These are phyloP conservation scores for Mastigamoeba balamuthi DNA, from an alignment of 78 protist species.

Conservation along the genomic window DNA sequence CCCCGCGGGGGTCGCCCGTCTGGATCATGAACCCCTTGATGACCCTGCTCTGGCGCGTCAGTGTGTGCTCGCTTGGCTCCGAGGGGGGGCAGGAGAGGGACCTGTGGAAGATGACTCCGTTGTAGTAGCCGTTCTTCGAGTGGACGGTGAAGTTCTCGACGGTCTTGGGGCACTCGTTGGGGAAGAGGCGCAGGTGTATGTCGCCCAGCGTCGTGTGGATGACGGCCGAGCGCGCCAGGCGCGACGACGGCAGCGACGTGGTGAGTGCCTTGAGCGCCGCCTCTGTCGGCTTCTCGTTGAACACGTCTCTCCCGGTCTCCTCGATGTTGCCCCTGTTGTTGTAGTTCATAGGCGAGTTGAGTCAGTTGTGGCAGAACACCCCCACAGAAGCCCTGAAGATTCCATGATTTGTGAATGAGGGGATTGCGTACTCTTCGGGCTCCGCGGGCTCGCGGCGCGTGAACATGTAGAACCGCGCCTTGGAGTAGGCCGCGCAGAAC, in stretches of 20 bases:
- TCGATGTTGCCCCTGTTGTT: not conserved
- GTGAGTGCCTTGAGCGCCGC: not conserved
- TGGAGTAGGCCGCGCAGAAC: constrained; percentile 54
- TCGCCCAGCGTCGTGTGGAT: constrained; percentile 86
- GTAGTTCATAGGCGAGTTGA: not conserved
- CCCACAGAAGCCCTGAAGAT: not conserved
- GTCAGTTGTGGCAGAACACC: not conserved
- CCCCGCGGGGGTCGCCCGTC: constrained; percentile 88
- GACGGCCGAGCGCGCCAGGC: constrained; percentile 38
- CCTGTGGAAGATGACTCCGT: constrained; percentile 73
- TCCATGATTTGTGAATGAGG: not conserved
- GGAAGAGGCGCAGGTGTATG: constrained; percentile 66
- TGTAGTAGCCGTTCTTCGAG: constrained; percentile 71
- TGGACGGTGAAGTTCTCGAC: constrained; percentile 90
- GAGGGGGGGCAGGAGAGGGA: no score
- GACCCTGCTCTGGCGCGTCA: no score
- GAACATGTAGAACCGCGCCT: constrained; percentile 80
- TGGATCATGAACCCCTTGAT: constrained; percentile 91
- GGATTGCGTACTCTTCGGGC: constrained; percentile 9
- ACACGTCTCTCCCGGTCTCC: constrained; percentile 76
- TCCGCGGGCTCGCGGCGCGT: constrained; percentile 72
- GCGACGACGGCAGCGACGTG: not conserved
- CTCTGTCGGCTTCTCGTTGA: constrained; percentile 84
- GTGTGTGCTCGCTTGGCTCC: no score
- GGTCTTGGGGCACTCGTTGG: constrained; percentile 87